Base-by-base conservation (phyloP, 257 asterid genomes). In the Solanum lignicaule region DNA sequence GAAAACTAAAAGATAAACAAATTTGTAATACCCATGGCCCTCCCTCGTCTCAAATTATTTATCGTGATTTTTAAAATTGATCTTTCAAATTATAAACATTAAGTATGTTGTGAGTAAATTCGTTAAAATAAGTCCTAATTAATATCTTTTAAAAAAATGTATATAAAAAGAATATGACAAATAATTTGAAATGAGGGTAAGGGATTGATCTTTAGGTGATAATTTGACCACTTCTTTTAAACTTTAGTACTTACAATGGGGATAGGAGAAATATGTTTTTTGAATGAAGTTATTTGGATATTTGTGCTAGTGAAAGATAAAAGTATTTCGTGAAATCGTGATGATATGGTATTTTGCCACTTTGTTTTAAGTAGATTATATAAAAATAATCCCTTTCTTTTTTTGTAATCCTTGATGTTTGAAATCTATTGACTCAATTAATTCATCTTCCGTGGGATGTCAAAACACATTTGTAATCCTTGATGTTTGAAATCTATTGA, bases 21-120 rank as follows among this genome's bases (percentile, higher is more conserved):
- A 25, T 43, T 79, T 52, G n/a, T 43, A 31, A 27, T 68, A 29
- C 36, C 75, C 11, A 66, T 65, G n/a, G n/a, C n/a, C n/a, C n/a
- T 4, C 14, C 4, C 31, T 2, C 14, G 6, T 23, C 29, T 60
- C 69, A 60, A 60, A 60, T 60, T 60, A 60, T 60, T 21, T 60
- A 0, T 60, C 6, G 14, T 4, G 0, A 21, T 9, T 60, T 60
- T 60, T 60, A 3, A 1, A 14, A 15, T 15, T 0, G 1, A 48
- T 15, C 1, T 48, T 48, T 0, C 0, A 15, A 16, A 52, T 52
- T 52, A 16, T 16, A 52, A 9, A 39, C 0, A 39, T 2, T 2
- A 3, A 39, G 13, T 39, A 43, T 1, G 5, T 38, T 38, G 41
- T 43, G 5, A 0, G 1, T 43, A 12, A 12, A 55, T 18, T 55